phyloP scores from a whole-genome alignment of 345 rosid genomes.

The Salix brachista region DNA sequence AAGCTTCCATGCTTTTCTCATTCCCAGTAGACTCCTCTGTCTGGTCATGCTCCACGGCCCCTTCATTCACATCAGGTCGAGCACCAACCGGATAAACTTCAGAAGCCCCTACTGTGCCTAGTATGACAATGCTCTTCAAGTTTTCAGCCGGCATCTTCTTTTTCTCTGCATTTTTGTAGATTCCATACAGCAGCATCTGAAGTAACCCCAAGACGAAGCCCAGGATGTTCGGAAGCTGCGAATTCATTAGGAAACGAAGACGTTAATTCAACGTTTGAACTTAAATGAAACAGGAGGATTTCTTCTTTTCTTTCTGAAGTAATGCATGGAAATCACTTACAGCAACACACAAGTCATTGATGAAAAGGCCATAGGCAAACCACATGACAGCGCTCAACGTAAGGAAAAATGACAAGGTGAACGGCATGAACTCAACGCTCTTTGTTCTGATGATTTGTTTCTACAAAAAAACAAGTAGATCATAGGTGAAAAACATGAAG shows the following conservation, averaged over 20 bases:
- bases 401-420: slow-evolving; percentile 70
- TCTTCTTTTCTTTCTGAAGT: not conserved
- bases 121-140: slow-evolving; percentile 19
- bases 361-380: slow-evolving; percentile 71
- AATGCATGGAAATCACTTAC: slow-evolving; percentile 37
- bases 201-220: slow-evolving; percentile 67
- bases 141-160: slow-evolving; percentile 21
- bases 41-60: not conserved
- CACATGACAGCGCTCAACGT: slow-evolving; percentile 75
- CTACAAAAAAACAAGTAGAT: not conserved
- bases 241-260: not conserved
- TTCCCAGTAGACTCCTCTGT: not conserved
- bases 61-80: not conserved
- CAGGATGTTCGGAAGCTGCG: slow-evolving; percentile 66
- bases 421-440: slow-evolving; percentile 96
- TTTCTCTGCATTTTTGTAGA: slow-evolving; percentile 41
- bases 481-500: not conserved
- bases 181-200: slow-evolving; percentile 63
- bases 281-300: not conserved
- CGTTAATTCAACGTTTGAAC: not conserved
- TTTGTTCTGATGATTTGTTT: slow-evolving; percentile 51
- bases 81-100: slow-evolving; percentile 31
- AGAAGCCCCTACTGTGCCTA: slow-evolving; percentile 15
- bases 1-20: slow-evolving; percentile 20
- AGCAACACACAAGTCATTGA: slow-evolving; percentile 58